Conservation (phyloP, 768 basidiomycete genomes). For the Mycena albidolilacea region DNA sequence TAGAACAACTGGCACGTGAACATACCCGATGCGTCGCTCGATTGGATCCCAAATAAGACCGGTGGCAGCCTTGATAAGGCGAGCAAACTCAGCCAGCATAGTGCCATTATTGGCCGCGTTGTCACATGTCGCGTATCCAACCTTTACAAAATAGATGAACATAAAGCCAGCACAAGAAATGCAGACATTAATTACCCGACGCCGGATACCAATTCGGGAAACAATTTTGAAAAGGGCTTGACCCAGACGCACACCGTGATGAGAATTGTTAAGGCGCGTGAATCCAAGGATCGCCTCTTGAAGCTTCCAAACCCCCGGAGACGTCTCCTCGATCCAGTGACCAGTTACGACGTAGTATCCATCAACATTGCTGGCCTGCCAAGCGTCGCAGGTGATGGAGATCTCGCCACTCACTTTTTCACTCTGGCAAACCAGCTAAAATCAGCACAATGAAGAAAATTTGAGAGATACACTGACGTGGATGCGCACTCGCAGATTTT, state of each 20-base stretch:
- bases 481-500: neutral
- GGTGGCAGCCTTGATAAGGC: neutral
- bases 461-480: neutral
- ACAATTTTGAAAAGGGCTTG: constrained; percentile 51
- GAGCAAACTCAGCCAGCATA: constrained; percentile 13
- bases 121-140: constrained; percentile 4
- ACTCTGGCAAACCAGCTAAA: constrained; percentile 24
- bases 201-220: constrained; percentile 43
- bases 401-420: constrained; percentile 41
- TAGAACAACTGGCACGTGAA: no score
- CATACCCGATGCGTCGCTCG: neutral
- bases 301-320: constrained; percentile 44
- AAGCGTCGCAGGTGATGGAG: constrained; percentile 55
- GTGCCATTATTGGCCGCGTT: constrained; percentile 4
- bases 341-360: constrained; percentile 57
- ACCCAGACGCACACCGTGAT: constrained; percentile 52
- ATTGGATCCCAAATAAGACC: neutral
- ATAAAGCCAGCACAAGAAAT: neutral
- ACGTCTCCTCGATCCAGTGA: no score
- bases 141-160: neutral
- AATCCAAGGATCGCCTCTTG: constrained; percentile 53
- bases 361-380: constrained; percentile 55
- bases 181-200: constrained; percentile 44
- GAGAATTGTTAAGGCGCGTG: no score
- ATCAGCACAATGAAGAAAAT: neutral